A percentile compares a stretch with the other conserved stretches of the same genome.
Conservation (phyloP, 2,329 filamentous ascomycete genomes). For the Pseudogymnoascus sp. region DNA sequence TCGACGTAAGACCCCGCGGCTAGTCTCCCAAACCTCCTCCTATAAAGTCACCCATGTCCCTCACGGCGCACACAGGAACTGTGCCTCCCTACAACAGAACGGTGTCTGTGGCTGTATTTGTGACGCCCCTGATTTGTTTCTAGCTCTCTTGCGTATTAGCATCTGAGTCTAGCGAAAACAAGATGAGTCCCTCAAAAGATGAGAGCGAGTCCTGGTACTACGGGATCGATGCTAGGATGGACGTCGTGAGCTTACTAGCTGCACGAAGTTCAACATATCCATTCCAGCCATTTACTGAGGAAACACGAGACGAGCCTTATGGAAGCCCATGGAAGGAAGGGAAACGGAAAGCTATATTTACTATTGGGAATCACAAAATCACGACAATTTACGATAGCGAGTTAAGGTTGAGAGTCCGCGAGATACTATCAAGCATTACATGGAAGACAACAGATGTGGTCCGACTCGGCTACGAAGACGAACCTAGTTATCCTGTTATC, state of each 20-base stretch:
- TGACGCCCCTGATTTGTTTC: background rate
- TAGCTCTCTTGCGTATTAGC: background rate
- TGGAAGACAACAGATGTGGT: background rate
- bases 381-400: background rate
- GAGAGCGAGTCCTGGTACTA: background rate
- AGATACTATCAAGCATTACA: background rate
- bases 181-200: background rate
- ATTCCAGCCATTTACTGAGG: background rate
- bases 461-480: background rate
- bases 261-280: background rate
- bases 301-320: background rate
- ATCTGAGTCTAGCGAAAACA: background rate
- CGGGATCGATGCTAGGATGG: background rate
- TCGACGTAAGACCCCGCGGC: background rate
- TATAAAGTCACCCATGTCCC: background rate
- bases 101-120: background rate
- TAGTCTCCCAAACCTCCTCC: background rate
- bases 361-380: background rate
- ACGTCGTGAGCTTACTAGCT: background rate
- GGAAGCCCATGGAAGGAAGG: background rate
- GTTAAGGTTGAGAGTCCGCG: background rate
- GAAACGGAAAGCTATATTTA: background rate
- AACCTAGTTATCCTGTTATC: background rate
- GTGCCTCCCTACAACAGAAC: background rate
- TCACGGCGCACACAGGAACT: background rate